A percentile compares a stretch with the other conserved stretches of the same genome.
Conservation (phyloP, 495 filamentous ascomycete genomes). For the Tuber aestivum region DNA sequence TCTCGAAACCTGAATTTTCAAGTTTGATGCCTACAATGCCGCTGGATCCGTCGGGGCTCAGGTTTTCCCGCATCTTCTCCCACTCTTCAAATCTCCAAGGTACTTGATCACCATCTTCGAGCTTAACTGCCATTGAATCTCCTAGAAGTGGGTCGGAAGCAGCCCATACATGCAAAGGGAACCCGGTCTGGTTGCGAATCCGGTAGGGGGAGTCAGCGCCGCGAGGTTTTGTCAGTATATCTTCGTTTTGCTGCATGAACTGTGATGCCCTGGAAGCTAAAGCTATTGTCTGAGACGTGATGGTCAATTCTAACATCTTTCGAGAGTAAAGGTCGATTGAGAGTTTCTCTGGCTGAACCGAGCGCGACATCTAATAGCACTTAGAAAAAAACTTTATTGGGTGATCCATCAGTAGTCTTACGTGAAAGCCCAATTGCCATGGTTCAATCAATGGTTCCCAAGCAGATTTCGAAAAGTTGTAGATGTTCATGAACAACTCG, state of each 20-base stretch:
- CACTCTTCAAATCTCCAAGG: conserved; percentile 97
- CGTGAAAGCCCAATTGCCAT: conserved; percentile 80
- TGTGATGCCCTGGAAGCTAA: conserved; percentile 85
- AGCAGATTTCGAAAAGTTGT: conserved; percentile 97
- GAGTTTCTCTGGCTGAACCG: conserved; percentile 65
- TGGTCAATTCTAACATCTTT: conserved; percentile 80
- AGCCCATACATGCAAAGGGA: conserved; percentile 76
- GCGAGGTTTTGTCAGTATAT: conserved; percentile 88
- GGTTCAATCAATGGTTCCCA: conserved; percentile 97
- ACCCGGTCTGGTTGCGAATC: conserved; percentile 92
- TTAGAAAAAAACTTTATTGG: conserved; percentile 6
- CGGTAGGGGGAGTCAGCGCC: conserved; percentile 86
- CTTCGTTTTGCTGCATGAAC: conserved; percentile 81
- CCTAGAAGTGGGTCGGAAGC: conserved; percentile 59
- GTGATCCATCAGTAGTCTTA: conserved; percentile 3
- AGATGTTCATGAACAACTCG: conserved; percentile 90
- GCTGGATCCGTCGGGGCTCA: conserved; percentile 71
- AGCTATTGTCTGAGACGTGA: conserved; percentile 91
- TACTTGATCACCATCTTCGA: conserved; percentile 81
- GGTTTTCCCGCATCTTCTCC: conserved; percentile 83
- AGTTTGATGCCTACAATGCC: conserved; percentile 75
- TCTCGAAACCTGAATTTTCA: conserved; percentile 89
- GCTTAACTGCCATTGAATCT: conserved; percentile 64
- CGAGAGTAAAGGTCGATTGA: conserved; percentile 81
- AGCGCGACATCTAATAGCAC: conserved; percentile 60